Evolutionary conservation across 768 basidiomycete species (phyloP).

Genomic region (Amanita jacksonii): DNA sequence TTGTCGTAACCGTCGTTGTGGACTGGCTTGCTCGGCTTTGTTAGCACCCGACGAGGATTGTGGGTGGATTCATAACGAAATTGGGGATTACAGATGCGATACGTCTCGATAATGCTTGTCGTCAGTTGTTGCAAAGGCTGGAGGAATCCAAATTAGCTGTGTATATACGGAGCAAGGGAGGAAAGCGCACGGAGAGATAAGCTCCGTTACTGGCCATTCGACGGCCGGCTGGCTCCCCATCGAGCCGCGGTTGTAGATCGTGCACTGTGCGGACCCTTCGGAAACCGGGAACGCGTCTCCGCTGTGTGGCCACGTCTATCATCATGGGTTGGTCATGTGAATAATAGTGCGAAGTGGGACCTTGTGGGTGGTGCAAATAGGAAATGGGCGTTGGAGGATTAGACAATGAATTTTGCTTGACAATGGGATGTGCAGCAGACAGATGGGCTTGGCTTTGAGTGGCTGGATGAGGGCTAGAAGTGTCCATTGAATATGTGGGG

Average conservation of each 20-base stretch:
- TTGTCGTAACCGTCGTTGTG: conserved; percentile 99
- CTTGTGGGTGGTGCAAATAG: conserved; percentile 44
- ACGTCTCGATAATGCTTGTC: conserved; percentile 82
- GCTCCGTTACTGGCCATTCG: conserved; percentile 68
- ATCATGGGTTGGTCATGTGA: conserved; percentile 62
- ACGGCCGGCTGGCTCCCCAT: conserved; percentile 51
- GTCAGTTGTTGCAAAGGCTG: conserved; percentile 67
- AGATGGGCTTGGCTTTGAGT: conserved; percentile 43
- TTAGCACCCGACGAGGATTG: conserved; percentile 93
- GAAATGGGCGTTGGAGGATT: conserved; percentile 68
- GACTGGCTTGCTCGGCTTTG: conserved; percentile 91
- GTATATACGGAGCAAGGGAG: background rate
- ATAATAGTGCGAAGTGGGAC: conserved; percentile 45
- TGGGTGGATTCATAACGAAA: conserved; percentile 93
- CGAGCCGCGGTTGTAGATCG: conserved; percentile 72
- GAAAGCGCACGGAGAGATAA: conserved; percentile 69
- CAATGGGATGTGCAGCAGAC: conserved; percentile 33
- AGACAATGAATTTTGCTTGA: conserved; percentile 50
- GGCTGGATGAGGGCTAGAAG: conserved; percentile 52
- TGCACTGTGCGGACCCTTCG: conserved; percentile 65
- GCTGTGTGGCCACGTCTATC: conserved; percentile 53
- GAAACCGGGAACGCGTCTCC: conserved; percentile 67
- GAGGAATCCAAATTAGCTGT: conserved; percentile 7
- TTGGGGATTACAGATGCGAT: conserved; percentile 86
- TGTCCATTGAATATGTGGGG: conserved; percentile 52